Base-by-base conservation (phyloP, 2,329 filamentous ascomycete genomes). In the Alternaria sp. region DNA sequence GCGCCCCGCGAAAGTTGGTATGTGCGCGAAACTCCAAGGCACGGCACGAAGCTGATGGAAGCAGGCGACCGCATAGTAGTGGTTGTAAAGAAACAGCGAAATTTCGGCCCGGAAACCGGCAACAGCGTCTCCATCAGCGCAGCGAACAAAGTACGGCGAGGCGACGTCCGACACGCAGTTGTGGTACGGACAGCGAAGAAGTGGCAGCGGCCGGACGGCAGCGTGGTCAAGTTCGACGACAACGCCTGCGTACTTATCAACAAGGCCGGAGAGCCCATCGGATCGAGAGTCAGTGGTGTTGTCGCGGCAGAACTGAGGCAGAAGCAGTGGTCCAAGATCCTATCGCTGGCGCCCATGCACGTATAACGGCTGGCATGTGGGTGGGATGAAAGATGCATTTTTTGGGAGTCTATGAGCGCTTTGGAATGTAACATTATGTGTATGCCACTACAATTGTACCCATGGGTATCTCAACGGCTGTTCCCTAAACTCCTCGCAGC, bases 181-280 rank as follows among this genome's bases (percentile, higher is more conserved):
- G 90, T 99, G 25, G 96, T 99, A 62, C 91, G 96, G 68, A 97
- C 95, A 40, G 89, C 85, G 74, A 97, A 98, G 84, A 91, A 94
- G 82, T 88, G 91, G 65, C 92, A 96, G 81, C 87, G 96, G 67
- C 88, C 89, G 30, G 96, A 99, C 83, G 96, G 96, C 56, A 94
- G 91, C 77, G 89, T 96, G 50, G 90, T 99, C 70, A 90, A 90
- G 72, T 99, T 99, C 80, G 96, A 97, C 82, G 96, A 99, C 83
- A 99, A 99, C 81, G 96, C 96, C 51, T 99, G 96, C 79, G 96
- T 99, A 49, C 85, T 99, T 71, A 91, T 99, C 81, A 98, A 96
- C 84, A 99, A 98, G 87, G 87, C 93, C 10, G 96, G 96, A 46
- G 96, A 99, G 80, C 96, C 96, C 23, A 93, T 99, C 72, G 96